A percentile compares a stretch with the other conserved stretches of the same genome.
Conservation (phyloP, 1,284 basidiomycete genomes). For the Takashimella koratensis region DNA sequence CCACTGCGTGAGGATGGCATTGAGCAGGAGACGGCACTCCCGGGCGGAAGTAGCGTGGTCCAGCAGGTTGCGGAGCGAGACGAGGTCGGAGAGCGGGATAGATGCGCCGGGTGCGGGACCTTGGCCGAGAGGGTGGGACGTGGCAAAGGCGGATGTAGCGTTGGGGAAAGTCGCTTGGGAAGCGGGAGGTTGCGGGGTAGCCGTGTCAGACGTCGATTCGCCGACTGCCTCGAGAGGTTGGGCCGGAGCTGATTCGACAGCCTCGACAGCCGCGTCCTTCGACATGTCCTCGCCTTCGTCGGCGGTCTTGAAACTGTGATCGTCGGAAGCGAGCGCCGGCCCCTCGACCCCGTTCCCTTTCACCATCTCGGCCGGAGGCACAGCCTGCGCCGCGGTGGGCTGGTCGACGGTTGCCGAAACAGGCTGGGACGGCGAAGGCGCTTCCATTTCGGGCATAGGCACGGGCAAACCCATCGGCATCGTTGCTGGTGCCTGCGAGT, state of each 20-base stretch:
- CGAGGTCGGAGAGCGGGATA: constrained; percentile 48
- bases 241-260: neutral
- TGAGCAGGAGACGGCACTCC: constrained; percentile 77
- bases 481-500: neutral
- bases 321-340: constrained; percentile 1
- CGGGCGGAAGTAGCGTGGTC: constrained; percentile 66
- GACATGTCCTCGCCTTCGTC: constrained; percentile 6
- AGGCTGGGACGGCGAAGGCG: neutral
- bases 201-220: neutral
- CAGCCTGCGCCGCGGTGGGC: neutral
- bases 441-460: neutral
- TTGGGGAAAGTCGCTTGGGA: neutral
- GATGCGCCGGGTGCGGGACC: neutral
- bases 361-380: neutral
- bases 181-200: neutral
- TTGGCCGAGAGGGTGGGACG: too few species aligned
- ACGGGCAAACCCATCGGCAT: neutral
- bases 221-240: neutral
- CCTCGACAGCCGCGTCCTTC: constrained; percentile 1
- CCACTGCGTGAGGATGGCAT: constrained; percentile 69
- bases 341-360: neutral
- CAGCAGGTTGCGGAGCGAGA: constrained; percentile 67
- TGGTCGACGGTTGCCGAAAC: neutral
- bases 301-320: constrained; percentile 19
- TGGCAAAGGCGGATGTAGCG: neutral